phyloP scores from a whole-genome alignment of 202 grass and related monocot species.

The Elaeis oleifera region DNA sequence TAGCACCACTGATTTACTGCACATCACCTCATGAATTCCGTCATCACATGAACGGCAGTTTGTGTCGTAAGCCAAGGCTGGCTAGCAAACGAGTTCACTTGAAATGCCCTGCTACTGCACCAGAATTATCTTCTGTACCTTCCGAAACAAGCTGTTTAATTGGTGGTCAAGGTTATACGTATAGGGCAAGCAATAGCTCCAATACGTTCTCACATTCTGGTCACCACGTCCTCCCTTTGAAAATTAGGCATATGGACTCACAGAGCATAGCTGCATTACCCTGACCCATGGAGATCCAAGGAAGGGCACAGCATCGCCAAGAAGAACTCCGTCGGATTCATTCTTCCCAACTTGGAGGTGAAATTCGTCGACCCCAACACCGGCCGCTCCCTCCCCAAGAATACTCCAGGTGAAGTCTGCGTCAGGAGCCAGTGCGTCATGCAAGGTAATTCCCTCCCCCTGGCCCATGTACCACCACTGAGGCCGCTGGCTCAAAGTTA shows the following conservation, averaged over 20 bases:
- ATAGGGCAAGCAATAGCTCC: too few relatives aligned
- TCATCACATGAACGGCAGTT: too few relatives aligned
- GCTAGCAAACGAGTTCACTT: too few relatives aligned
- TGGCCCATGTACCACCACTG: too few relatives aligned
- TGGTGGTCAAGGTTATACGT: too few relatives aligned
- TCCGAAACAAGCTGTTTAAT: too few relatives aligned
- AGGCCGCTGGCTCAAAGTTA: too few relatives aligned
- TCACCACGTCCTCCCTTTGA: background rate
- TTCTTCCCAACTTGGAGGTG: constrained; percentile 85
- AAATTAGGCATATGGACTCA: constrained; percentile 66
- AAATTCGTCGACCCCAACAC: constrained; percentile 79
- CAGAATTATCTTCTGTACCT: too few relatives aligned
- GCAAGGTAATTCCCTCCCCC: constrained; percentile 34
- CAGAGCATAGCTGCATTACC: constrained; percentile 94
- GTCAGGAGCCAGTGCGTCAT: constrained; percentile 83
- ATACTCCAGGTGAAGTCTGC: constrained; percentile 66
- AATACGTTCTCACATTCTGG: background rate
- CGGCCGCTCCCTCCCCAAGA: constrained; percentile 54
- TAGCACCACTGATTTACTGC: too few relatives aligned
- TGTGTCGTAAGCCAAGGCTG: too few relatives aligned
- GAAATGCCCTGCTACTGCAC: too few relatives aligned
- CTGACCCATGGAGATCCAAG: constrained; percentile 53
- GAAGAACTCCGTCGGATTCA: constrained; percentile 81
- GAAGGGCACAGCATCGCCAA: constrained; percentile 32
- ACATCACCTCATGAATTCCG: too few relatives aligned